A percentile compares a stretch with the other conserved stretches of the same genome.
Evolutionary conservation across 2,329 filamentous ascomycete genomes (phyloP).

Genomic region (Aureobasidium musti): DNA sequence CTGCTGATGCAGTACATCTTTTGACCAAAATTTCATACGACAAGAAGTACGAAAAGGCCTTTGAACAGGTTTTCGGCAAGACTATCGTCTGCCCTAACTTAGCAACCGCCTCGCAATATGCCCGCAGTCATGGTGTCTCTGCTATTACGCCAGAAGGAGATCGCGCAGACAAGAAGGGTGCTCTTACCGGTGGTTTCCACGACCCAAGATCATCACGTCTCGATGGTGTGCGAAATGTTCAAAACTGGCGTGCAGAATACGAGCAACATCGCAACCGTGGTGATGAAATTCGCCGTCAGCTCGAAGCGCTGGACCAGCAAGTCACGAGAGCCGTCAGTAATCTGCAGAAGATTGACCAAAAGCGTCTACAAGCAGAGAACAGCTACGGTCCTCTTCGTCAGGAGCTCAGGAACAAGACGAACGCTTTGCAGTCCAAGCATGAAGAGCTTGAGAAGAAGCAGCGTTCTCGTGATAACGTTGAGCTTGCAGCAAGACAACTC

Average conservation of each 20-base stretch:
- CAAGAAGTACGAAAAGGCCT: constrained; percentile 74
- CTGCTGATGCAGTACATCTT: constrained; percentile 83
- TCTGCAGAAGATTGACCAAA: constrained; percentile 78
- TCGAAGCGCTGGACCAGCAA: constrained; percentile 81
- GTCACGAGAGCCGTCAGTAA: constrained; percentile 85
- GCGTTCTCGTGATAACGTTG: constrained; percentile 65
- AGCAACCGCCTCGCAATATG: constrained; percentile 83
- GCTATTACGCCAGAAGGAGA: constrained; percentile 95
- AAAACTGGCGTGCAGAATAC: constrained; percentile 72
- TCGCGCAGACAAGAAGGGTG: constrained; percentile 90
- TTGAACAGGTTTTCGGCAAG: constrained; percentile 93
- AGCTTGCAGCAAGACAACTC: constrained; percentile 59
- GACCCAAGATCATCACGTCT: constrained; percentile 83
- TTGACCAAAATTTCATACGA: constrained; percentile 84
- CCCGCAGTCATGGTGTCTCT: constrained; percentile 85
- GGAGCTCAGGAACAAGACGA: constrained; percentile 74
- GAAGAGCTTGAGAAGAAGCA: constrained; percentile 74
- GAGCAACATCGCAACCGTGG: constrained; percentile 67
- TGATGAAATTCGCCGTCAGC: constrained; percentile 65
- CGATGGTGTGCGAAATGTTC: constrained; percentile 76
- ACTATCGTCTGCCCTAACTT: constrained; percentile 92
- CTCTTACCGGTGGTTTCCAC: constrained; percentile 91
- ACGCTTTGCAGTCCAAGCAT: constrained; percentile 70
- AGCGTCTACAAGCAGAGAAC: constrained; percentile 73
- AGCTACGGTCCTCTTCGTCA: constrained; percentile 78